Conservation (phyloP, 257 asterid genomes). For the Ligustrum vulgare region DNA sequence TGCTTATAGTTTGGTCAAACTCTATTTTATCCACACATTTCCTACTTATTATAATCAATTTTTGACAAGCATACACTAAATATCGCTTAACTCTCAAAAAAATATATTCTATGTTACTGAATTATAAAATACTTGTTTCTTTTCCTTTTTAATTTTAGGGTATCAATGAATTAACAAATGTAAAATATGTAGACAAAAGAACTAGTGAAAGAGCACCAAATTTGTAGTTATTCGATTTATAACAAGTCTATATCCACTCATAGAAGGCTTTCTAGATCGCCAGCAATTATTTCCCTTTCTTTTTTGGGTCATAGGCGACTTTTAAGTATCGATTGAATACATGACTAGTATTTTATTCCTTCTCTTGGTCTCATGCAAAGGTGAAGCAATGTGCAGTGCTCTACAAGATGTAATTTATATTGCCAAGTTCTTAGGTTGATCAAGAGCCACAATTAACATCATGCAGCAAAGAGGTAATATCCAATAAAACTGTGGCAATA, state of each 20-base stretch:
- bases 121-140: too few relatives aligned
- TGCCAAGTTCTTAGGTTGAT: too few relatives aligned
- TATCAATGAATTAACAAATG: not conserved
- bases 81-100: too few relatives aligned
- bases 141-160: too few relatives aligned
- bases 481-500: not conserved
- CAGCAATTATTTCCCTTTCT: not conserved
- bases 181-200: not conserved
- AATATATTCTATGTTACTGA: too few relatives aligned
- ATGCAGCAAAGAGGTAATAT: not conserved
- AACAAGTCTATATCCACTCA: not conserved
- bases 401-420: too few relatives aligned
- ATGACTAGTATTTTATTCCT: not conserved
- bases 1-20: too few relatives aligned
- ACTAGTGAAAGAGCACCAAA: not conserved
- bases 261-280: not conserved
- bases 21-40: too few relatives aligned
- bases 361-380: not conserved
- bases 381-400: not conserved
- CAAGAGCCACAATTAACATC: too few relatives aligned
- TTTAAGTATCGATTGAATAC: not conserved
- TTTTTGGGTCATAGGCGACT: not conserved
- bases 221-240: too few relatives aligned
- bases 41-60: too few relatives aligned
- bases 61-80: too few relatives aligned